These are phyloP conservation scores for Trichophyton benhamiae DNA, from an alignment of 2,329 filamentous ascomycete species.

Conservation along the genomic window DNA sequence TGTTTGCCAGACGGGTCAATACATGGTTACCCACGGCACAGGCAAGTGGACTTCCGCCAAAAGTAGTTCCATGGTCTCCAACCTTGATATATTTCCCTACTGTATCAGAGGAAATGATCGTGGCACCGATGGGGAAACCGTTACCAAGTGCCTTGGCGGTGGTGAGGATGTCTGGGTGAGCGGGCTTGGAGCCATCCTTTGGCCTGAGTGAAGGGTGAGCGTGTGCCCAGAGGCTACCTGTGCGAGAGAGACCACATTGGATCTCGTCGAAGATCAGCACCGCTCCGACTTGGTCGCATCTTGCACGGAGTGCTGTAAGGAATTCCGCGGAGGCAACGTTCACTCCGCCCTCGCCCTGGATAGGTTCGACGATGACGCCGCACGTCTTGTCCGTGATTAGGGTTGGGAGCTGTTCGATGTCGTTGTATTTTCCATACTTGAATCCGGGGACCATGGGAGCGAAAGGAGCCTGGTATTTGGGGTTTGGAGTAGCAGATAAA, in stretches of 20 bases:
- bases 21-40: slow-evolving; percentile 78
- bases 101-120: slow-evolving; percentile 48
- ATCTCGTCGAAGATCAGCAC: slow-evolving; percentile 95
- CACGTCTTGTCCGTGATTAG: slow-evolving; percentile 78
- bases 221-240: slow-evolving; percentile 85
- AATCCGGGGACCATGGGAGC: slow-evolving; percentile 92
- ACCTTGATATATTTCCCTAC: slow-evolving; percentile 58
- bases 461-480: slow-evolving; percentile 94
- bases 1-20: slow-evolving; percentile 60
- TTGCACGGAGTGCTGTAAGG: slow-evolving; percentile 64
- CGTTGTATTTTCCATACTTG: slow-evolving; percentile 73
- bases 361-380: slow-evolving; percentile 90
- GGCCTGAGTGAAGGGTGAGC: slow-evolving; percentile 47
- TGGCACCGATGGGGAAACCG: slow-evolving; percentile 87
- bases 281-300: slow-evolving; percentile 77
- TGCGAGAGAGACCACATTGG: slow-evolving; percentile 81
- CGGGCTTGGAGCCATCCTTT: slow-evolving; percentile 41
- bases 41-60: slow-evolving; percentile 81
- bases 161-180: slow-evolving; percentile 87
- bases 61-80: slow-evolving; percentile 88
- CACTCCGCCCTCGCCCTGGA: slow-evolving; percentile 92
- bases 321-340: slow-evolving; percentile 75
- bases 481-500: slow-evolving; percentile 90
- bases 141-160: slow-evolving; percentile 95
- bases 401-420: slow-evolving; percentile 56